Evolutionary conservation across 2,329 filamentous ascomycete species (phyloP).

Genomic region (Venturia carpophila): DNA sequence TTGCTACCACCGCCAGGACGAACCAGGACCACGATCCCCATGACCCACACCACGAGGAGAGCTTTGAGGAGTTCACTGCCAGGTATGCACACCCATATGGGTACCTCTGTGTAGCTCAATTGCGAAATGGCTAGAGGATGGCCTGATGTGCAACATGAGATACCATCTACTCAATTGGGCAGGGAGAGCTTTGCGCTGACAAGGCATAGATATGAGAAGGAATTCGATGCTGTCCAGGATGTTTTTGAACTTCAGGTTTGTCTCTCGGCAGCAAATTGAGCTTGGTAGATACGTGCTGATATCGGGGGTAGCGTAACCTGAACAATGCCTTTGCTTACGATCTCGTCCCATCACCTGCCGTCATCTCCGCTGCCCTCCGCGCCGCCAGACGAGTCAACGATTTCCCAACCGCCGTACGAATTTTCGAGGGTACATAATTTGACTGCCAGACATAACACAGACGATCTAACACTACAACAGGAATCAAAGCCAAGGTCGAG

Average conservation of each 20-base stretch:
- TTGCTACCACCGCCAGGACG: conserved; percentile 12
- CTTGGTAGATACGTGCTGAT: conserved; percentile 4
- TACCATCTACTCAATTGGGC: conserved; percentile 11
- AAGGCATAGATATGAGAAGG: conserved; percentile 85
- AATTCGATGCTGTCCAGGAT: conserved; percentile 95
- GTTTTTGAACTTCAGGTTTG: conserved; percentile 94
- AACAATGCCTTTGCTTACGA: conserved; percentile 99
- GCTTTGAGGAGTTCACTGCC: conserved; percentile 96
- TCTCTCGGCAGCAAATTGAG: background rate
- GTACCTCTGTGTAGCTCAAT: conserved; percentile 17
- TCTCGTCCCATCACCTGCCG: conserved; percentile 88
- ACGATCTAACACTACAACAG: conserved; percentile 39
- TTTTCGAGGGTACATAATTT: conserved; percentile 80
- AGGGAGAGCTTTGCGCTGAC: conserved; percentile 18
- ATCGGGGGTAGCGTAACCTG: conserved; percentile 67
- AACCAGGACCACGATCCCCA: background rate
- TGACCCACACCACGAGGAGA: conserved; percentile 59
- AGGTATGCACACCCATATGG: conserved; percentile 55
- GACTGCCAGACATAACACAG: background rate
- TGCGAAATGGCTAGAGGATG: conserved; percentile 10
- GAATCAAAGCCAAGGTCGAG: conserved; percentile 99
- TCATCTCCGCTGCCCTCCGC: conserved; percentile 84
- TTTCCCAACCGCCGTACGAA: conserved; percentile 93
- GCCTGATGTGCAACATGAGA: conserved; percentile 20
- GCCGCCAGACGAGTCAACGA: conserved; percentile 96